A percentile compares a stretch with the other conserved stretches of the same genome.
These are phyloP conservation scores for Mrakia gelida DNA, from an alignment of 768 basidiomycete species.

Conservation along the genomic window DNA sequence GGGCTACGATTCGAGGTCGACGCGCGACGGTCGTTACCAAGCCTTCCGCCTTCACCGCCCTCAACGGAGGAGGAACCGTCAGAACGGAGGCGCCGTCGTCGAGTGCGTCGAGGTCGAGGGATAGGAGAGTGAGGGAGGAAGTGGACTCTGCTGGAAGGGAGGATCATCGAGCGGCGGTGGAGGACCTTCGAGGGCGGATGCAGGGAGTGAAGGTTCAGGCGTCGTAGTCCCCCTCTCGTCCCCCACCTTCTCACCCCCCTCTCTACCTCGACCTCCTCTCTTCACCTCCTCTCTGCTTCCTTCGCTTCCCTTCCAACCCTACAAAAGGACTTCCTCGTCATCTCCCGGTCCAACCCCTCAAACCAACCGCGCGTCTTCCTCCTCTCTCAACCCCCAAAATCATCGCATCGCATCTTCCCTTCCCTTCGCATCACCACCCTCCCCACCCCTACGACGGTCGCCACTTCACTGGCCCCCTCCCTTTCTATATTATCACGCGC, in stretches of 20 bases:
- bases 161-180: background rate
- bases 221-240: background rate
- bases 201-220: background rate
- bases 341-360: background rate
- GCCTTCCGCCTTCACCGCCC: slow-evolving; percentile 18
- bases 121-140: background rate
- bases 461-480: slow-evolving; percentile 5
- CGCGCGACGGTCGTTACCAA: slow-evolving; percentile 22
- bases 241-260: background rate
- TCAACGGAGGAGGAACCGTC: slow-evolving; percentile 17
- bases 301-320: background rate
- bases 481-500: background rate
- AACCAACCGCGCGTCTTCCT: background rate
- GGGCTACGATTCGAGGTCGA: slow-evolving; percentile 20
- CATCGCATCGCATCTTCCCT: slow-evolving; percentile 5
- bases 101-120: background rate
- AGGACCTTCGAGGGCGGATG: slow-evolving; percentile 4
- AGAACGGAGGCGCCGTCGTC: background rate
- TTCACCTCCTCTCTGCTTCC: background rate
- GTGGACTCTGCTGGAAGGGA: background rate
- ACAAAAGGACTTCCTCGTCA: background rate
- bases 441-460: background rate
- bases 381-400: background rate
- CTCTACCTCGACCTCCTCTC: background rate
- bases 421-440: background rate